Evolutionary conservation across 306 rosid species (phyloP).

Genomic region (Glycine tomentella): DNA sequence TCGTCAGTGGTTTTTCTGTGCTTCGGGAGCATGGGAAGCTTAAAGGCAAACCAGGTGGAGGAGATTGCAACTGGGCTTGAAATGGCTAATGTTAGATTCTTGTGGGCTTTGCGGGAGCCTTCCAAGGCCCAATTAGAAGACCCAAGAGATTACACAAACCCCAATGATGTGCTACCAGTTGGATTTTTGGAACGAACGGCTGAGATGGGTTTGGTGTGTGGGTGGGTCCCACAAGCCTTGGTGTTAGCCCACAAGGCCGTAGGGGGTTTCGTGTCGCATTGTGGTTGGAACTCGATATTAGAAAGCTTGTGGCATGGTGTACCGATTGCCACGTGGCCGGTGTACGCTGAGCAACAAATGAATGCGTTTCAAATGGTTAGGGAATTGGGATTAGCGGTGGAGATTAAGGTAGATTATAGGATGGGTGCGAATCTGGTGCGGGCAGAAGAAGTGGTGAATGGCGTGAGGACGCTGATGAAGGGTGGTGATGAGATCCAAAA

Average conservation of each 20-base stretch:
- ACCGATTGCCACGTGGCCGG: conserved; percentile 72
- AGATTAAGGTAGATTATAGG: conserved; percentile 61
- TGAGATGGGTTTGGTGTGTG: conserved; percentile 56
- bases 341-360: conserved; percentile 64
- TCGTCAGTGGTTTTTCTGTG: conserved; percentile 51
- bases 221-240: conserved; percentile 64
- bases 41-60: conserved; percentile 36
- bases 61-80: conserved; percentile 57
- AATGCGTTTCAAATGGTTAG: conserved; percentile 70
- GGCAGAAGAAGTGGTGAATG: conserved; percentile 52
- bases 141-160: conserved; percentile 26
- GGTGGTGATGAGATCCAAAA: not conserved
- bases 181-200: conserved; percentile 58
- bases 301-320: conserved; percentile 74
- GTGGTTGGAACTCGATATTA: conserved; percentile 74
- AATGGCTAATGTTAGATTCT: conserved; percentile 45
- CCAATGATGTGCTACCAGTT: conserved; percentile 30
- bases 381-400: conserved; percentile 68
- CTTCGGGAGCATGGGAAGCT: conserved; percentile 60
- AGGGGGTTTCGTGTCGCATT: conserved; percentile 71
- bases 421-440: conserved; percentile 50
- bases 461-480: conserved; percentile 49
- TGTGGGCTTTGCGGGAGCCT: conserved; percentile 61
- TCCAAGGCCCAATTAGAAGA: conserved; percentile 46
- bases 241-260: conserved; percentile 55